Evolutionary conservation across 2,329 filamentous ascomycete species (phyloP), one percentile per base, ranked within the genome.

Genomic region (Ophiostoma sp.): DNA sequence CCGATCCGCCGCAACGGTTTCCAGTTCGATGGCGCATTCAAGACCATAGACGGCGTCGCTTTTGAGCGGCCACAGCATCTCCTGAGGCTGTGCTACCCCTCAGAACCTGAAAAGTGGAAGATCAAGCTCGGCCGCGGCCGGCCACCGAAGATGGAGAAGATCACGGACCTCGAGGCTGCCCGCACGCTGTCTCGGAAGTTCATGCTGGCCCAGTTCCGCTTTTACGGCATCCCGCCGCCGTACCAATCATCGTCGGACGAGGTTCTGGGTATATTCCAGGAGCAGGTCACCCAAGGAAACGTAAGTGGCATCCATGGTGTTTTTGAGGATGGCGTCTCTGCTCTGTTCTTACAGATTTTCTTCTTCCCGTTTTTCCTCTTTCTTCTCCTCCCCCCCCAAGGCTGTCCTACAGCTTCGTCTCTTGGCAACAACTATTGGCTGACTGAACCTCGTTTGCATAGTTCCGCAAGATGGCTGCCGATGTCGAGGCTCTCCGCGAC

Each of bases 1-100:
- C 70, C 72, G 1, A 73, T 75, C 49, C 73, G 71, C 60, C 70
- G 72, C 45, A 73, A 76, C 55, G 77, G 77, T 27, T 76, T 77
- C 16, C 73, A 76, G 65, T 78, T 77, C 70, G 71, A 72, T 62
- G 71, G 71, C 47, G 68, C 67, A 27, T 73, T 73, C 64, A 65
- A 67, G 40, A 72, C 71, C 12, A 72, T 72, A 16, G 71, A 72
- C 60, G 72, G 72, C 65, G 70, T 73, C n/a, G 68, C 69, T 6
- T 73, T 69, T 67, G 70, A 72, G 64, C 70, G 71, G 64, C 72
- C 72, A 40, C 71, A 73, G 65, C 69, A 72, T 14, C 67, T 73
- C 14, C 64, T 72, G 65, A 71, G 72, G n/a, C 71, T 73, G 14
- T 71, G 71, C 68, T 73, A 70, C 58, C 72, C 72, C 14, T 52